phyloP scores from a whole-genome alignment of 768 basidiomycete species.

The Phylloporus sp. region DNA sequence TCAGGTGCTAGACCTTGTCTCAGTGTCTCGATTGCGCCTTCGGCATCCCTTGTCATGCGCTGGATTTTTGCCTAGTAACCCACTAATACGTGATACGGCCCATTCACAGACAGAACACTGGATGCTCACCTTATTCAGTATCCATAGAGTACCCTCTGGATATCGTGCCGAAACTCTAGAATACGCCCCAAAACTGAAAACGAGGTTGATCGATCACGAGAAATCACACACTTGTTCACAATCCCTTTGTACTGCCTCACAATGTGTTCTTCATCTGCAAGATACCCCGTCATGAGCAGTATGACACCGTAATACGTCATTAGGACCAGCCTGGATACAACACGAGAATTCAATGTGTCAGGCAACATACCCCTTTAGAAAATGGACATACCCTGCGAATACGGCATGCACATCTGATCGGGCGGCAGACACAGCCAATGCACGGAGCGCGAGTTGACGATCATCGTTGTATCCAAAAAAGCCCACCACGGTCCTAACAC shows the following conservation, averaged over 20 bases:
- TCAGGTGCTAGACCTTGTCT: conserved; percentile 53
- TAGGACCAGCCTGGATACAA: conserved; percentile 51
- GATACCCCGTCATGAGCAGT: conserved; percentile 67
- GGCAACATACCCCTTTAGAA: background rate
- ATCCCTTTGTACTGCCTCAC: conserved; percentile 60
- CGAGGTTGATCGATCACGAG: background rate
- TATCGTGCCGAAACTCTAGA: conserved; percentile 52
- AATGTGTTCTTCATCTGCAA: conserved; percentile 66
- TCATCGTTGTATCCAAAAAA: conserved; percentile 77
- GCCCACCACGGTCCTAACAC: conserved; percentile 61
- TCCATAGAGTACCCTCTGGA: conserved; percentile 69
- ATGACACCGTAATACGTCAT: conserved; percentile 80
- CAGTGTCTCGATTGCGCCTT: conserved; percentile 62
- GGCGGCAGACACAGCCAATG: conserved; percentile 63
- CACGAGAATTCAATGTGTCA: conserved; percentile 1
- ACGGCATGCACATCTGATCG: conserved; percentile 70
- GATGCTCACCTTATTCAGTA: conserved; percentile 55
- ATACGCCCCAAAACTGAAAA: background rate
- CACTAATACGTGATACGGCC: background rate
- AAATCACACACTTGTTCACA: conserved; percentile 52
- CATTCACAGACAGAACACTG: background rate
- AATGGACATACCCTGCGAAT: conserved; percentile 58
- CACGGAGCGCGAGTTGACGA: conserved; percentile 60
- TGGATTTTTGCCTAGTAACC: conserved; percentile 59
- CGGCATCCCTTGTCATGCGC: conserved; percentile 65